These are phyloP conservation scores for Fusarium illudens DNA, from an alignment of 2,329 filamentous ascomycete species.

Conservation along the genomic window DNA sequence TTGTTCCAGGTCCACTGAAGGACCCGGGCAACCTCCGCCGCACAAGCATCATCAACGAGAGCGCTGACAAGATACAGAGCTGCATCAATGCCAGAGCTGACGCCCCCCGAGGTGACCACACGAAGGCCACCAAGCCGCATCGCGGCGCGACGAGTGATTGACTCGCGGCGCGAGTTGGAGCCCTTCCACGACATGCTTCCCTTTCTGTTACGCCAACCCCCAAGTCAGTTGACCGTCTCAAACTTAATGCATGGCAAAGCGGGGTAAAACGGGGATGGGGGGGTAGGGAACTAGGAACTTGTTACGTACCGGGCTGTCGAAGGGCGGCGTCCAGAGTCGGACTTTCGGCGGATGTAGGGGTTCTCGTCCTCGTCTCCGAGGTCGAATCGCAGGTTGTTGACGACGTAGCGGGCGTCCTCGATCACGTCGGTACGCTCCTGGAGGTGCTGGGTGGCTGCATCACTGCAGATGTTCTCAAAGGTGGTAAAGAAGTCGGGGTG, in stretches of 20 bases:
- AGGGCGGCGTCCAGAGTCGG: slow-evolving; percentile 68
- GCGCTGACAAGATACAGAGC: slow-evolving; percentile 85
- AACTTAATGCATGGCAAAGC: slow-evolving; percentile 36
- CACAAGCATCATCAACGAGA: slow-evolving; percentile 78
- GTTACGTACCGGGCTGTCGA: slow-evolving; percentile 66
- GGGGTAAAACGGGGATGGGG: slow-evolving; percentile 29
- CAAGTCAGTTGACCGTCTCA: slow-evolving; percentile 38
- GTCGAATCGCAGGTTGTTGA: slow-evolving; percentile 91
- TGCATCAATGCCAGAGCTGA: slow-evolving; percentile 83
- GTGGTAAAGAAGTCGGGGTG: slow-evolving; percentile 83
- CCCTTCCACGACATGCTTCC: slow-evolving; percentile 84
- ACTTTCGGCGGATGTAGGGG: slow-evolving; percentile 81
- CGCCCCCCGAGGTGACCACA: slow-evolving; percentile 82
- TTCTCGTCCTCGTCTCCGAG: slow-evolving; percentile 83
- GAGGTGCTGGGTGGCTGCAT: slow-evolving; percentile 73
- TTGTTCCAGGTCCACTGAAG: slow-evolving; percentile 89
- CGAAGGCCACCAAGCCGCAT: slow-evolving; percentile 75
- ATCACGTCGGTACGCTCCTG: slow-evolving; percentile 83
- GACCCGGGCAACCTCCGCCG: slow-evolving; percentile 75
- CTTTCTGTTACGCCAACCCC: slow-evolving; percentile 62
- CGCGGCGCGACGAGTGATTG: slow-evolving; percentile 78
- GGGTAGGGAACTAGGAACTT: slow-evolving; percentile 21
- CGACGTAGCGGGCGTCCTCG: slow-evolving; percentile 82
- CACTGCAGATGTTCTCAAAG: slow-evolving; percentile 83
- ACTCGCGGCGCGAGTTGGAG: slow-evolving; percentile 78